phyloP scores from a whole-genome alignment of 2,329 filamentous ascomycete species.

The Neofusicoccum kwambonambiense region DNA sequence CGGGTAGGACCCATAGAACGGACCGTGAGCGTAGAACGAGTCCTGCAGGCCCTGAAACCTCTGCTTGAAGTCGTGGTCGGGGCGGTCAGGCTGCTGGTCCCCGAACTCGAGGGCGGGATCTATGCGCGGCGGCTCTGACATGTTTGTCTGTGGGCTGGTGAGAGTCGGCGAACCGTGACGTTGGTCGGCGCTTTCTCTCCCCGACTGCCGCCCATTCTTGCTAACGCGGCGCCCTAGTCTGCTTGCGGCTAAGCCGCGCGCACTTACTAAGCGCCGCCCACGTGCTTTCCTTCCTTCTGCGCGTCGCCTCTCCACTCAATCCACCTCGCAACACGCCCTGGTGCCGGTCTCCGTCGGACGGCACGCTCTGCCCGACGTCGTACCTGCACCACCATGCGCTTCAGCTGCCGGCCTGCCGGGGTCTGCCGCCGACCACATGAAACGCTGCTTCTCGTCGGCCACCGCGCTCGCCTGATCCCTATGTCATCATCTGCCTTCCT shows the following conservation, averaged over 20 bases:
- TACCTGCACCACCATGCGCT: background rate
- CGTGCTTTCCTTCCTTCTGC: background rate
- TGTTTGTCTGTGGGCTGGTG: background rate
- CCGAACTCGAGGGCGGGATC: conserved; percentile 12
- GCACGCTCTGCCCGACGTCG: background rate
- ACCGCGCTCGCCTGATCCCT: background rate
- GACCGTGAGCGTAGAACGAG: conserved; percentile 3
- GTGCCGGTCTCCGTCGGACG: background rate
- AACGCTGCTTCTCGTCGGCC: too few species aligned
- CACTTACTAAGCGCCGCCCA: background rate
- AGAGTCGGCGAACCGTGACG: background rate
- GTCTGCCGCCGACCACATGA: background rate
- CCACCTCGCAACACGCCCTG: background rate
- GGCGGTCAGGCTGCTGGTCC: conserved; percentile 7
- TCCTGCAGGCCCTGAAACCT: conserved; percentile 15
- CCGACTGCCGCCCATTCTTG: background rate
- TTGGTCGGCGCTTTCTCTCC: background rate
- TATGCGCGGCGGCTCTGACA: background rate
- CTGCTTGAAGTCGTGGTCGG: conserved; percentile 10
- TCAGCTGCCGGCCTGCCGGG: background rate
- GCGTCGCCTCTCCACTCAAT: background rate
- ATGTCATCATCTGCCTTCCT: background rate
- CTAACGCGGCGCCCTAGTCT: background rate
- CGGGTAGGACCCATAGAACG: conserved; percentile 6
- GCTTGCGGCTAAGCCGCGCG: background rate